Evolutionary conservation across 2,329 filamentous ascomycete species (phyloP), one percentile per base, ranked within the genome.

Genomic region (Exophiala sideris): DNA sequence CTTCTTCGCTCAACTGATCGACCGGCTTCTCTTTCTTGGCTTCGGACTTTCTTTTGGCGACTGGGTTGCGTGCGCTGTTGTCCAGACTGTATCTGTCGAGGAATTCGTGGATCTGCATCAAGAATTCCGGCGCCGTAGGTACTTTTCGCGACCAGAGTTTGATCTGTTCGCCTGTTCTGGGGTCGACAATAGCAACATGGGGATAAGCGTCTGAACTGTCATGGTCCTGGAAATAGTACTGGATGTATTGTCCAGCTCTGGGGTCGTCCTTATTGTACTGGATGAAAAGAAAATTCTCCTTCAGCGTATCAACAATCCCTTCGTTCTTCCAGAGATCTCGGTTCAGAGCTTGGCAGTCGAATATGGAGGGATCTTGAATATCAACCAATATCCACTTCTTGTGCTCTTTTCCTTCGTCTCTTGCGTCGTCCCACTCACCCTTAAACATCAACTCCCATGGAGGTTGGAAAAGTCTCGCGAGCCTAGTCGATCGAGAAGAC

Each of bases 301-400:
- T 82, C 29, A 99, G 79, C 1, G 95, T 83, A n/a, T 88, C 84
- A 64, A 82, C 83, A 53, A 99, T 84, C 2, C 85, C 80, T 14
- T 81, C 71, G 63, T 96, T 88, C 73, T 96, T 96, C 94, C 94
- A 99, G 50, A 97, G 84, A 68, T 99, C 94, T 41, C 94, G 83
- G 68, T 99, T 99, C 14, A 99, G 77, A 2, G 89, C 82, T 69
- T 99, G 94, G 70, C 94, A 99, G 70, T 94, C 88, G 70, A 99
- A 99, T 65, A 96, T 86, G 34, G 88, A 88, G 61, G 89, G 84
- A 68, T 99, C 91, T 71, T 99, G 94, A 12, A 99, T 85, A 68
- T 99, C 97, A 58, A 96, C 90, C 63, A 99, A 73, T 45, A 99
- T 82, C 94, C 94, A 99, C 71, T 95, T 96, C 76, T 90, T 85